Percentiles rank a stretch among this genome's conserved stretches.
Conservation (phyloP, 306 rosid species). For the Cicer arietinum region DNA sequence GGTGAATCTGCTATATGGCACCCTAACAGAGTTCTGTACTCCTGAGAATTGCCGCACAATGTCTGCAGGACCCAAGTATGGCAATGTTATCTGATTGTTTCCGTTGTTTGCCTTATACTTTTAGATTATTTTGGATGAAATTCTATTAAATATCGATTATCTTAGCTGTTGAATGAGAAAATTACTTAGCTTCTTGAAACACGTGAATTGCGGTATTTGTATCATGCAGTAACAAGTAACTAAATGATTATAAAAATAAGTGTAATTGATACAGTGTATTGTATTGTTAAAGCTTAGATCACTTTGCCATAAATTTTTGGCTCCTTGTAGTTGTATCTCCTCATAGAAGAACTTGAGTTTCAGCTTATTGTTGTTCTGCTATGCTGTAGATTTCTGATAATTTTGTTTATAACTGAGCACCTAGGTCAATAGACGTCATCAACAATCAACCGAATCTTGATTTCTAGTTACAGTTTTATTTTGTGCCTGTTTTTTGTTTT, state of each 20-base stretch:
- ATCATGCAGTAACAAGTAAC: slow-evolving; percentile 7
- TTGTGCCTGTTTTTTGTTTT: slow-evolving; percentile 1
- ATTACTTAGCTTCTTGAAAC: slow-evolving; percentile 21
- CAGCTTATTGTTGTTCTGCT: slow-evolving; percentile 15
- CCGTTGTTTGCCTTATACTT: slow-evolving; percentile 28
- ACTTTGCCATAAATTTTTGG: slow-evolving; percentile 23
- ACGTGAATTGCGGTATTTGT: slow-evolving; percentile 8
- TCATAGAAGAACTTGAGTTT: not conserved
- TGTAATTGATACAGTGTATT: slow-evolving; percentile 8
- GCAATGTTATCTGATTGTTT: slow-evolving; percentile 31
- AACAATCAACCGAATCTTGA: slow-evolving; percentile 7
- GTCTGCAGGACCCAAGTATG: slow-evolving; percentile 99
- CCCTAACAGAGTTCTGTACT: slow-evolving; percentile 98
- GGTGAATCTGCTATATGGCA: slow-evolving; percentile 97
- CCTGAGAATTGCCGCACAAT: slow-evolving; percentile 96
- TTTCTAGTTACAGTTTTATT: slow-evolving; percentile 11
- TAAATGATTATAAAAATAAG: slow-evolving; percentile 21
- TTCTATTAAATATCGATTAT: slow-evolving; percentile 36
- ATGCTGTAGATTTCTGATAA: slow-evolving; percentile 9
- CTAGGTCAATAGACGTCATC: slow-evolving; percentile 21
- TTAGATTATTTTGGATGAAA: slow-evolving; percentile 24
- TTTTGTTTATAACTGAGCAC: slow-evolving; percentile 2
- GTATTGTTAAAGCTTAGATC: slow-evolving; percentile 26
- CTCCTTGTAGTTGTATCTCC: slow-evolving; percentile 31
- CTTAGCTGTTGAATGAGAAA: slow-evolving; percentile 36